phyloP scores from a whole-genome alignment of 352 stramenopile genomes.

The Phytophthora melonis region DNA sequence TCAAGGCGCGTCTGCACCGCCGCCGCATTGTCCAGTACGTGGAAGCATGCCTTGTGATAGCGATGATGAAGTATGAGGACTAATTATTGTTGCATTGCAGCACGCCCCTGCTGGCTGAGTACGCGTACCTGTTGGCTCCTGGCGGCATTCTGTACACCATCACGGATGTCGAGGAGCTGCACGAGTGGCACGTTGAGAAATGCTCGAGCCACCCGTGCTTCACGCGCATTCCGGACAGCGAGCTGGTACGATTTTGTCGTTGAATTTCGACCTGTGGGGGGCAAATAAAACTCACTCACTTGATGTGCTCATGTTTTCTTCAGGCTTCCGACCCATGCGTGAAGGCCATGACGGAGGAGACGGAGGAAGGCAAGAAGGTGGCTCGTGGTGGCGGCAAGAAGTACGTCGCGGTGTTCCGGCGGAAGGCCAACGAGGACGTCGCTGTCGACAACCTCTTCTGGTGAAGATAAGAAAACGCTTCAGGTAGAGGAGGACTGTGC shows the following conservation, averaged over 20 bases:
- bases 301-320: background rate
- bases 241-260: slow-evolving; percentile 63
- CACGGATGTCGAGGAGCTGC: slow-evolving; percentile 98
- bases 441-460: slow-evolving; percentile 73
- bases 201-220: slow-evolving; percentile 95
- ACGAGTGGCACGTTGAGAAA: slow-evolving; percentile 98
- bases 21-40: slow-evolving; percentile 91
- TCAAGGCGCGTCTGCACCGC: slow-evolving; percentile 98
- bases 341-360: slow-evolving; percentile 96
- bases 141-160: slow-evolving; percentile 97
- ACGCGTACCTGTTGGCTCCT: slow-evolving; percentile 95
- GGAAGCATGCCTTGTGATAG: background rate
- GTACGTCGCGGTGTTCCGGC: slow-evolving; percentile 86
- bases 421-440: slow-evolving; percentile 70
- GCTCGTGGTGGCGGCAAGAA: slow-evolving; percentile 91
- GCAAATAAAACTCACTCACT: background rate
- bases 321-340: slow-evolving; percentile 93
- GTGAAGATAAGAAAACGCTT: slow-evolving; percentile 34
- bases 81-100: slow-evolving; percentile 41
- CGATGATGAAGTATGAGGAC: slow-evolving; percentile 1
- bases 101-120: slow-evolving; percentile 95
- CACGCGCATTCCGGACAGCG: slow-evolving; percentile 85
- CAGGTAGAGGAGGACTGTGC: slow-evolving; percentile 5
- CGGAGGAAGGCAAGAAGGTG: slow-evolving; percentile 99
- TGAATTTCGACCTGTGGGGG: background rate